Percentiles rank a stretch among this genome's conserved stretches.
Conservation (phyloP, 495 filamentous ascomycete species). For the Aspergillus saccharolyticus region DNA sequence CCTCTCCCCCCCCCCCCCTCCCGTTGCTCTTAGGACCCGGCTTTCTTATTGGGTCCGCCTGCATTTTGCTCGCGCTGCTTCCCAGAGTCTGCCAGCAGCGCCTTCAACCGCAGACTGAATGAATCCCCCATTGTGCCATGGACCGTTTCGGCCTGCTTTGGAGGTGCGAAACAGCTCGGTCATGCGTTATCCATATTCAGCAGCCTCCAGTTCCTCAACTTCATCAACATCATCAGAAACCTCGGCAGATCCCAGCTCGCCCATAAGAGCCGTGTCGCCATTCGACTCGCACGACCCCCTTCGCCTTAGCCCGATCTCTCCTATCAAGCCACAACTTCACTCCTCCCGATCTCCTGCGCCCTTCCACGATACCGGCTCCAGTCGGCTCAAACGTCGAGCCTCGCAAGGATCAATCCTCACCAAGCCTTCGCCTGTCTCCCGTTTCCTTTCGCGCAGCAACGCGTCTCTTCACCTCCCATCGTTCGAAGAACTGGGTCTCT, state of each 20-base stretch:
- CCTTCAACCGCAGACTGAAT: constrained; percentile 25
- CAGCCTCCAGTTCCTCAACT: constrained; percentile 10
- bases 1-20: background rate
- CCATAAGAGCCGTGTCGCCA: constrained; percentile 13
- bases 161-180: constrained; percentile 23
- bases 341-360: too few species aligned
- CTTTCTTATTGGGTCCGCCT: constrained; percentile 1
- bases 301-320: too few species aligned
- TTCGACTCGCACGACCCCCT: too few species aligned
- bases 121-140: constrained; percentile 36
- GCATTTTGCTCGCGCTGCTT: constrained; percentile 6
- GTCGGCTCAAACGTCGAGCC: too few species aligned
- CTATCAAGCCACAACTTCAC: too few species aligned
- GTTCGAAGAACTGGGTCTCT: constrained; percentile 35
- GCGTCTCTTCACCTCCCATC: constrained; percentile 29
- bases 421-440: too few species aligned
- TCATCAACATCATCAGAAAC: constrained; percentile 14
- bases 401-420: too few species aligned
- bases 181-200: constrained; percentile 26
- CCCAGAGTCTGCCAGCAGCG: constrained; percentile 7
- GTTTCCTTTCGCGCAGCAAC: too few species aligned
- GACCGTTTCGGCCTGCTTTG: constrained; percentile 29
- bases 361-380: too few species aligned
- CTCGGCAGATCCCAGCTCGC: constrained; percentile 11
- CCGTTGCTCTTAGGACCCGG: background rate